Percentiles rank a stretch among this genome's conserved stretches.
Evolutionary conservation across 768 basidiomycete genomes (phyloP).

Genomic region (Agrocybe praecox): DNA sequence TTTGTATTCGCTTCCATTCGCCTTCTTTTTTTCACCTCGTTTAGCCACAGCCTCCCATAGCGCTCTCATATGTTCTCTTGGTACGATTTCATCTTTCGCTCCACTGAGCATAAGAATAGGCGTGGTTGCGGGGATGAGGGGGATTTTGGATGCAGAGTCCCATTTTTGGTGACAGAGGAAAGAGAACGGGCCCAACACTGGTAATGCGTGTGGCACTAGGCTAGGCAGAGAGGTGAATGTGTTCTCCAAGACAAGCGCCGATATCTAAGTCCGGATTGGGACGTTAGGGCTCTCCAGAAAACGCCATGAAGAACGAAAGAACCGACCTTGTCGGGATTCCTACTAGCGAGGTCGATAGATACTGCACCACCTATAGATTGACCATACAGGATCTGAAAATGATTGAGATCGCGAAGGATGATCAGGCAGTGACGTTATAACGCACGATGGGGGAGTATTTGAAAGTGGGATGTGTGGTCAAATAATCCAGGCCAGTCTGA

Average conservation of each 20-base stretch:
- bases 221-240: constrained; percentile 86
- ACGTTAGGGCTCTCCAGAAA: no score
- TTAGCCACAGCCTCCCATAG: constrained; percentile 67
- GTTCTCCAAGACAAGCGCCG: constrained; percentile 88
- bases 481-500: constrained; percentile 78
- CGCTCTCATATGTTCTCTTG: constrained; percentile 73
- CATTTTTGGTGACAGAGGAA: constrained; percentile 89
- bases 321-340: constrained; percentile 67
- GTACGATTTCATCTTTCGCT: constrained; percentile 69
- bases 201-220: constrained; percentile 81
- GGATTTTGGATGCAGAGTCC: constrained; percentile 74
- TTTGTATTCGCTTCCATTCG: constrained; percentile 41
- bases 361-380: constrained; percentile 95
- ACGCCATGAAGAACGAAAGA: no score
- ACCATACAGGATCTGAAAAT: constrained; percentile 68
- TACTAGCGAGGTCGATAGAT: constrained; percentile 82
- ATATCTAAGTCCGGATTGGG: constrained; percentile 47
- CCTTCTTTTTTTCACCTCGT: constrained; percentile 48
- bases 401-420: not conserved
- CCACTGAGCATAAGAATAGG: constrained; percentile 89
- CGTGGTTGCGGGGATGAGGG: constrained; percentile 58
- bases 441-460: constrained; percentile 69
- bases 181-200: constrained; percentile 69
- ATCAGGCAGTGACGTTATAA: not conserved
- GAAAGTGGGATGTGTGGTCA: constrained; percentile 64